phyloP scores from a whole-genome alignment of 495 filamentous ascomycete genomes.

The Cudoniella acicularis region DNA sequence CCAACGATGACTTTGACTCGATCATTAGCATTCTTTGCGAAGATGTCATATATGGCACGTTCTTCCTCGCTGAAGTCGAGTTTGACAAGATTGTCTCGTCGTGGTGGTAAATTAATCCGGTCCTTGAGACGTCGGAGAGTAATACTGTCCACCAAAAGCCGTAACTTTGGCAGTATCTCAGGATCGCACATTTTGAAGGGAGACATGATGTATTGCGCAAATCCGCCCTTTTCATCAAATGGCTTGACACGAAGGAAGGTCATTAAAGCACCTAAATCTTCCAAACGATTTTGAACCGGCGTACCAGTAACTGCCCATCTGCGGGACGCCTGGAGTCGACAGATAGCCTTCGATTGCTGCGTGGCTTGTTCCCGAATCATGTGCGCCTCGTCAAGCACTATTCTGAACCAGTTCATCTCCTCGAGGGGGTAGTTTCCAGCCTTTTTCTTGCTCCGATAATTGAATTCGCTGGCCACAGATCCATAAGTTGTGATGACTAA shows the following conservation, averaged over 20 bases:
- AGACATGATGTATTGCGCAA: constrained; percentile 70
- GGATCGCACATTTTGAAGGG: constrained; percentile 81
- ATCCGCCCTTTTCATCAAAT: constrained; percentile 74
- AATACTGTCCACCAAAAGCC: constrained; percentile 87
- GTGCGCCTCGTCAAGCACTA: constrained; percentile 95
- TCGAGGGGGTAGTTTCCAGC: constrained; percentile 61
- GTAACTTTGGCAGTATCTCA: constrained; percentile 75
- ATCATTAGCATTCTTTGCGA: constrained; percentile 48
- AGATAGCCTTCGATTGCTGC: constrained; percentile 76
- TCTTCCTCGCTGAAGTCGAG: constrained; percentile 53
- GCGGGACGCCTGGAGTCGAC: constrained; percentile 72
- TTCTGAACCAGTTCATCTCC: constrained; percentile 85
- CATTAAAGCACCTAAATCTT: constrained; percentile 86
- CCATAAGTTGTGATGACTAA: constrained; percentile 90
- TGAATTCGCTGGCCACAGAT: constrained; percentile 76
- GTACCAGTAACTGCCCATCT: constrained; percentile 96
- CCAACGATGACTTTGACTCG: constrained; percentile 48
- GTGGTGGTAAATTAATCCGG: constrained; percentile 74
- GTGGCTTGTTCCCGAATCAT: constrained; percentile 83
- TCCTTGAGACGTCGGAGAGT: constrained; percentile 92
- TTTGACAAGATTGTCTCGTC: constrained; percentile 66
- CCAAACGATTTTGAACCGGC: constrained; percentile 85
- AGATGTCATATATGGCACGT: constrained; percentile 51
- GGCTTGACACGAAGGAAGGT: constrained; percentile 84
- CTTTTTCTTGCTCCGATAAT: constrained; percentile 53